Evolutionary conservation across 2,329 filamentous ascomycete genomes (phyloP).

Genomic region (Diaporthe destruens): DNA sequence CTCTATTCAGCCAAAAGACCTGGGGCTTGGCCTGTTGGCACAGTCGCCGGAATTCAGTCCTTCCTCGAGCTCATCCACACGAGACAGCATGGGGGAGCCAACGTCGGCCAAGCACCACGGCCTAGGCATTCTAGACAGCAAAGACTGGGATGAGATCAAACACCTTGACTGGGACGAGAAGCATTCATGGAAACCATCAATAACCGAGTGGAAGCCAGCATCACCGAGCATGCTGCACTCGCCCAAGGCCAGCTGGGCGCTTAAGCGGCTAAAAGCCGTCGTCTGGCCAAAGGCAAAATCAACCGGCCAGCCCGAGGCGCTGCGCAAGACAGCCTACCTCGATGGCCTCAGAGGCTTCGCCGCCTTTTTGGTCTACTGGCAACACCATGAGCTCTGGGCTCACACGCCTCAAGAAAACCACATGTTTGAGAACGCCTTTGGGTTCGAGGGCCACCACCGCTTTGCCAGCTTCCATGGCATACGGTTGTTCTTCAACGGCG

Average conservation of each 20-base stretch:
- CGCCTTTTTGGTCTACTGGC: conserved; percentile 74
- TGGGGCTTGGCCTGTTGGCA: conserved; percentile 34
- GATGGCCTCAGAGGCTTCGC: conserved; percentile 77
- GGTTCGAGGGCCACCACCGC: conserved; percentile 61
- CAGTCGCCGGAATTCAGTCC: conserved; percentile 35
- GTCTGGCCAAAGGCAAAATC: conserved; percentile 40
- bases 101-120: conserved; percentile 49
- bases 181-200: conserved; percentile 43
- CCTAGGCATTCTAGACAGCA: conserved; percentile 50
- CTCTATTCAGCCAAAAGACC: conserved; percentile 35
- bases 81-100: conserved; percentile 39
- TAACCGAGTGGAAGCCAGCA: conserved; percentile 47
- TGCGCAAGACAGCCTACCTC: conserved; percentile 69
- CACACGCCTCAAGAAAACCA: conserved; percentile 56
- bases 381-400: conserved; percentile 71
- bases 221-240: conserved; percentile 36
- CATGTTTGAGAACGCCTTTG: conserved; percentile 66
- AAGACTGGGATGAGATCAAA: conserved; percentile 52
- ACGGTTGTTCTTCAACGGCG: conserved; percentile 70
- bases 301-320: conserved; percentile 42
- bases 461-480: conserved; percentile 68
- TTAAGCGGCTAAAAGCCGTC: conserved; percentile 37
- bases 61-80: conserved; percentile 11
- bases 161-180: conserved; percentile 44
- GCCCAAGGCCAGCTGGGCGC: conserved; percentile 34